phyloP scores from a whole-genome alignment of 257 asterid species.

The Nicotiana paniculata region DNA sequence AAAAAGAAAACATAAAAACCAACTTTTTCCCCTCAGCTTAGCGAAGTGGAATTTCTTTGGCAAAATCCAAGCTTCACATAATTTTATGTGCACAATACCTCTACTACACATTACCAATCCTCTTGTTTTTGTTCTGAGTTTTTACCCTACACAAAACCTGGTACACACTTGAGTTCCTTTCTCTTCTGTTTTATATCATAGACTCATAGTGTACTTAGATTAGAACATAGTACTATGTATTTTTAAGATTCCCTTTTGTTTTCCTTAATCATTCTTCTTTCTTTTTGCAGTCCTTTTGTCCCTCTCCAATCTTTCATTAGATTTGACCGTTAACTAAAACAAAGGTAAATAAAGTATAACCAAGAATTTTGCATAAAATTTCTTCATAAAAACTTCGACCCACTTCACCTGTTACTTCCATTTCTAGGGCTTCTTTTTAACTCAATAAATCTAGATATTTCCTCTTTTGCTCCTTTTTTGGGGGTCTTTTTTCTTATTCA shows the following conservation, averaged over 20 bases:
- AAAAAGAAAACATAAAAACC: too few relatives aligned
- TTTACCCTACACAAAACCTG: background rate
- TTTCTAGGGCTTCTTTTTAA: background rate
- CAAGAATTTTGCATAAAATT: background rate
- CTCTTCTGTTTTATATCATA: background rate
- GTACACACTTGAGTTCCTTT: background rate
- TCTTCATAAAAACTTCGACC: background rate
- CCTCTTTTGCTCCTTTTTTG: background rate
- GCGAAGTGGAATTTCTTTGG: too few relatives aligned
- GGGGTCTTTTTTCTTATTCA: background rate
- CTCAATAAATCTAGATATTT: background rate
- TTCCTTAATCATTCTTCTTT: background rate
- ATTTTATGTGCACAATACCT: background rate
- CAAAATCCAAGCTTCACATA: background rate
- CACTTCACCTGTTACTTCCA: background rate
- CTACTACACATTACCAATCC: background rate
- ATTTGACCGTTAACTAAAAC: slow-evolving; percentile 9
- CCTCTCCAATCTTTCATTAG: slow-evolving; percentile 14
- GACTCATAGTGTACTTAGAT: background rate
- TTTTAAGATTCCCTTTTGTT: background rate
- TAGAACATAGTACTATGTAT: background rate
- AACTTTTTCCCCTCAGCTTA: too few relatives aligned
- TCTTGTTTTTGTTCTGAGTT: background rate
- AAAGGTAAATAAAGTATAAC: background rate
- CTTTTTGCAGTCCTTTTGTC: background rate